Percentiles rank a stretch among this genome's conserved stretches.
phyloP scores from a whole-genome alignment of 805 yeast genomes.

The Lipomyces yamanashiensis region DNA sequence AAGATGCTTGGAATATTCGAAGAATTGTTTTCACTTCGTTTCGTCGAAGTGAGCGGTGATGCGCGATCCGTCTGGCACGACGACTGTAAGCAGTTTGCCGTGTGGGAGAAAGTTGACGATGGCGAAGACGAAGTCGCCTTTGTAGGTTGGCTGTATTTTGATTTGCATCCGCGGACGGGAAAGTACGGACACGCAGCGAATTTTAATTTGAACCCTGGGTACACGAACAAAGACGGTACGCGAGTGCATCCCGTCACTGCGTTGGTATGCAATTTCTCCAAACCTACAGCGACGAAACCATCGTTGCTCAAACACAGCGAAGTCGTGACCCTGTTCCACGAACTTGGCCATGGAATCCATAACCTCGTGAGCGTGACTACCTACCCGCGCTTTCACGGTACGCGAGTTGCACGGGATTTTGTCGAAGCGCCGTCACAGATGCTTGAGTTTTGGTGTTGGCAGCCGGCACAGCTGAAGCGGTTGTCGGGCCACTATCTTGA shows the following conservation, averaged over 20 bases:
- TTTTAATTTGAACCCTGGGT: conserved; percentile 70
- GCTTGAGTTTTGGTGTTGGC: conserved; percentile 90
- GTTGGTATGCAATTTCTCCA: conserved; percentile 82
- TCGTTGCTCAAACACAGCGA: conserved; percentile 77
- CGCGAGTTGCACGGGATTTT: conserved; percentile 80
- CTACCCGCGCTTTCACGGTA: conserved; percentile 73
- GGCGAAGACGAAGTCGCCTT: conserved; percentile 54
- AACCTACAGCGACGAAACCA: conserved; percentile 70
- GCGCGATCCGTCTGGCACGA: conserved; percentile 69
- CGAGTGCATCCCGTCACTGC: conserved; percentile 73
- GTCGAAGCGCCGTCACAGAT: conserved; percentile 92
- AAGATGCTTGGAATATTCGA: conserved; percentile 77
- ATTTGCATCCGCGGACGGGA: conserved; percentile 83
- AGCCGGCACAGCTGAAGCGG: conserved; percentile 58
- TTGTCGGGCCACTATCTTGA: conserved; percentile 68
- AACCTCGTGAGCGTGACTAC: conserved; percentile 69
- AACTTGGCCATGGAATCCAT: conserved; percentile 88
- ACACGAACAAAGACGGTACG: conserved; percentile 51
- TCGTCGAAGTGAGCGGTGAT: conserved; percentile 54
- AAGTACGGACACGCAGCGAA: conserved; percentile 90
- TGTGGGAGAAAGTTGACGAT: conserved; percentile 64
- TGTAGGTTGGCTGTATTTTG: conserved; percentile 79
- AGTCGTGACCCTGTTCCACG: conserved; percentile 85
- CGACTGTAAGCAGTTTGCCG: conserved; percentile 75
- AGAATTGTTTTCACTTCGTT: conserved; percentile 67